Evolutionary conservation across 2,329 filamentous ascomycete genomes (phyloP), one percentile per base, ranked within the genome.

Genomic region (Zymoseptoria crescenta): DNA sequence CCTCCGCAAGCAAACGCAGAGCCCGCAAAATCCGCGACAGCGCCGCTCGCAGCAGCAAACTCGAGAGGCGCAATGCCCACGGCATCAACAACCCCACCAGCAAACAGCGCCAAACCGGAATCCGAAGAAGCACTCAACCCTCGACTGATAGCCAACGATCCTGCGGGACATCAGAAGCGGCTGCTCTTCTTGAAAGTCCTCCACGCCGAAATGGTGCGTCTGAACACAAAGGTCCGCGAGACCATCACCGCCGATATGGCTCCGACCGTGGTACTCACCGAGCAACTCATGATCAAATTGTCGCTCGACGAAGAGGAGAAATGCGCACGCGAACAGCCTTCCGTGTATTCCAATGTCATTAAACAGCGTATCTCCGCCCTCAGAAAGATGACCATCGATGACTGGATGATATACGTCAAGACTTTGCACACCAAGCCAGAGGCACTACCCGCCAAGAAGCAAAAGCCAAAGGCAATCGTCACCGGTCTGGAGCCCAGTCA

Each of bases 291-390:
- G 21, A 87, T 91, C 62, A 83, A 81, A 64, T 78, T 84, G 61
- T 83, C 85, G 0, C 76, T 93, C 1, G 87, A 93, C 65, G 85
- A 92, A 61, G 95, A 99, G 74, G 86, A 96, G 70, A 83, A 83
- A 41, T 77, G 84, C 7, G 91, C 91, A 1, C 79, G 79, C 10
- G 84, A 86, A 16, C 87, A 87, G 60, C 76, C 81, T 1, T 74
- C 81, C 0, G 84, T 97, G 28, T 99, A 99, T 69, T 79, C 82
- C 7, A 96, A 96, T 67, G 79, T 91, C 27, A 84, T 97, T 72
- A 95, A 92, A 70, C 88, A 91, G 64, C 85, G 85, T 35, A 87
- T 97, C 59, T 81, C 88, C 67, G 80, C 80, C 50, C 85, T 91
- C 70, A 90, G 87, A 69, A 87, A 87, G 62, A 92, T 96, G 88